A percentile compares a stretch with the other conserved stretches of the same genome.
phyloP scores from a whole-genome alignment of 176 grass and related monocot species.

The Eleusine indica region DNA sequence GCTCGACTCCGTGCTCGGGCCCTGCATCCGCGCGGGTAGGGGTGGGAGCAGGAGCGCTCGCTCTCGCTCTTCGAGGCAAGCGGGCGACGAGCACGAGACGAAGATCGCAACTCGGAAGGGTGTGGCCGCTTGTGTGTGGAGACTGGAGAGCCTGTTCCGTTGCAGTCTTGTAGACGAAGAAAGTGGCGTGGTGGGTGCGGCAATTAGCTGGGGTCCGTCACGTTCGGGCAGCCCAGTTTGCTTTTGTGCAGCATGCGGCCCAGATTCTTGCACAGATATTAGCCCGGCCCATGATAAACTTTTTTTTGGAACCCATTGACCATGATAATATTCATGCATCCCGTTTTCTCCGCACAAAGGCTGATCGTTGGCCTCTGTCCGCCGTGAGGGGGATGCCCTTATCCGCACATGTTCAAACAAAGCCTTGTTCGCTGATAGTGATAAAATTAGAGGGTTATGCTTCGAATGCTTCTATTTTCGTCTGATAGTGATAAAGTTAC shows the following conservation, averaged over 20 bases:
- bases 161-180: not conserved
- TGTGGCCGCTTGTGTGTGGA: not conserved
- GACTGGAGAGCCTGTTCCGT: not conserved
- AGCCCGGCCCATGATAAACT: no score
- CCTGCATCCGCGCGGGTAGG: constrained; percentile 21
- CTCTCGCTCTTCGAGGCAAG: not conserved
- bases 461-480: no score
- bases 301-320: no score
- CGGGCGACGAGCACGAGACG: not conserved
- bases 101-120: not conserved
- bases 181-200: not conserved
- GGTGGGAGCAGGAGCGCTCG: constrained; percentile 2
- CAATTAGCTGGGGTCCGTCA: not conserved
- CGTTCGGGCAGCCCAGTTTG: not conserved
- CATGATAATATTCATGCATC: no score
- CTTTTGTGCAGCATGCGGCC: not conserved
- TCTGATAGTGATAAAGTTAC: no score
- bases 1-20: not conserved
- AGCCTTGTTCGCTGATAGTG: no score
- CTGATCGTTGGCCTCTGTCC: no score
- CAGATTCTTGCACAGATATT: not conserved
- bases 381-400: no score
- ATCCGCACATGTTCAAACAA: no score
- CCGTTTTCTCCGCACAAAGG: no score
- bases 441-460: no score